These are phyloP conservation scores for Saposhnikovia divaricata DNA, from an alignment of 129 eudicot species.

Conservation along the genomic window DNA sequence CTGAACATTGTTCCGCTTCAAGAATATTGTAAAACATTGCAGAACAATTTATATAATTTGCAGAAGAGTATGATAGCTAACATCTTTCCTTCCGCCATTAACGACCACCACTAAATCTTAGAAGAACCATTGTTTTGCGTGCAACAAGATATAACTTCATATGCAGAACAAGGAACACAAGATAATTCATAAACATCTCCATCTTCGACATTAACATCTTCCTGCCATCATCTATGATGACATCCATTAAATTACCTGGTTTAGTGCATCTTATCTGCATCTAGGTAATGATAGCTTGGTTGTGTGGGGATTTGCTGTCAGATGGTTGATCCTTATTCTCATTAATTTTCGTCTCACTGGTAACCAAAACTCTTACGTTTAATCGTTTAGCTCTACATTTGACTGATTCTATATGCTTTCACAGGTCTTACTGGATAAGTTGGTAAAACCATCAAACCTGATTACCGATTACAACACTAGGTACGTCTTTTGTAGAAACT, in stretches of 20 bases:
- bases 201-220: too few species aligned
- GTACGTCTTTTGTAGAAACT: slow-evolving; percentile 24
- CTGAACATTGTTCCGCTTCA: too few species aligned
- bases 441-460: slow-evolving; percentile 84
- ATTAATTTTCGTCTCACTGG: neutral
- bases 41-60: too few species aligned
- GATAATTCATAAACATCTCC: too few species aligned
- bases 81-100: too few species aligned
- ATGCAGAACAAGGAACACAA: too few species aligned
- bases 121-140: too few species aligned
- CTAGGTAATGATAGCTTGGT: neutral
- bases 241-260: neutral
- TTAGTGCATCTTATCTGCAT: neutral
- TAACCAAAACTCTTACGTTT: neutral
- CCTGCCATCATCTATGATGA: too few species aligned
- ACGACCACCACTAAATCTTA: too few species aligned
- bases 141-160: too few species aligned
- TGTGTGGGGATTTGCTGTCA: neutral
- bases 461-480: slow-evolving; percentile 93
- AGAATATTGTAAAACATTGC: too few species aligned
- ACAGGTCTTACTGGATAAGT: slow-evolving; percentile 86
- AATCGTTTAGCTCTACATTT: neutral
- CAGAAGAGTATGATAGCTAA: too few species aligned
- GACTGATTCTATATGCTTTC: slow-evolving; percentile 16
- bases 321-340: neutral